A percentile compares a stretch with the other conserved stretches of the same genome.
These are phyloP conservation scores for Elsinoe necatrix DNA, from an alignment of 2,329 filamentous ascomycete genomes.

Conservation along the genomic window DNA sequence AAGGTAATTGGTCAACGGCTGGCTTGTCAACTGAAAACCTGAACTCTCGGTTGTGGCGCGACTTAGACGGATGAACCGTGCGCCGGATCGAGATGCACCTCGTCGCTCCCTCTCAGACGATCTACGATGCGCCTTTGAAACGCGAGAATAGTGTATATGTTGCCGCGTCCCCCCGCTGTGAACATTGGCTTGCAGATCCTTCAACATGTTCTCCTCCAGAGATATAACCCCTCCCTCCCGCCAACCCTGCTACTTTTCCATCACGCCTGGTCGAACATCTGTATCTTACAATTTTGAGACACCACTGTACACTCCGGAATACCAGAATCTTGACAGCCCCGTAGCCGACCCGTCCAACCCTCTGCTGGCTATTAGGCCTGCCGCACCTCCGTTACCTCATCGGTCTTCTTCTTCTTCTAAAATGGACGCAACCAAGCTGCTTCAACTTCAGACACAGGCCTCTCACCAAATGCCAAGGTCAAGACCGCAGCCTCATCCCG, in stretches of 20 bases:
- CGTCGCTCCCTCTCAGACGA: neutral
- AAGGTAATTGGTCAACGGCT: neutral
- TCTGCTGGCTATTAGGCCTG: conserved; percentile 21
- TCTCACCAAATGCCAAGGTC: conserved; percentile 22
- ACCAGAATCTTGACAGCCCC: conserved; percentile 5
- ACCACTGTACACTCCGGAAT: conserved; percentile 10
- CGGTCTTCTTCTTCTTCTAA: conserved; percentile 6
- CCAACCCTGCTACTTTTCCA: conserved; percentile 15
- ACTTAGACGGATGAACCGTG: conserved; percentile 7
- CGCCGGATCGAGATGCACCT: conserved; percentile 12
- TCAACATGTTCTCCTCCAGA: conserved; percentile 14
- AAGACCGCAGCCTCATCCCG: conserved; percentile 26
- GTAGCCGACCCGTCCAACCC: conserved; percentile 19
- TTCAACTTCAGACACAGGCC: conserved; percentile 28
- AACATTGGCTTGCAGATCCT: conserved; percentile 1
- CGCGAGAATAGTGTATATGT: conserved; percentile 7
- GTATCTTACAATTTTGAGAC: conserved; percentile 5
- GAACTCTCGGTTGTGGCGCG: conserved; percentile 1
- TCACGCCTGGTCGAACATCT: conserved; percentile 11
- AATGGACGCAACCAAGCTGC: conserved; percentile 23
- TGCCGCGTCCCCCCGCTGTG: neutral
- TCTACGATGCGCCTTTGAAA: conserved; percentile 11
- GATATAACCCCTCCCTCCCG: conserved; percentile 12
- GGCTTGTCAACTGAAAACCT: conserved; percentile 3
- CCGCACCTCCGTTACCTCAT: conserved; percentile 14